Base-by-base conservation (phyloP, 1,284 basidiomycete genomes). In the Cystobasidium slooffiae region DNA sequence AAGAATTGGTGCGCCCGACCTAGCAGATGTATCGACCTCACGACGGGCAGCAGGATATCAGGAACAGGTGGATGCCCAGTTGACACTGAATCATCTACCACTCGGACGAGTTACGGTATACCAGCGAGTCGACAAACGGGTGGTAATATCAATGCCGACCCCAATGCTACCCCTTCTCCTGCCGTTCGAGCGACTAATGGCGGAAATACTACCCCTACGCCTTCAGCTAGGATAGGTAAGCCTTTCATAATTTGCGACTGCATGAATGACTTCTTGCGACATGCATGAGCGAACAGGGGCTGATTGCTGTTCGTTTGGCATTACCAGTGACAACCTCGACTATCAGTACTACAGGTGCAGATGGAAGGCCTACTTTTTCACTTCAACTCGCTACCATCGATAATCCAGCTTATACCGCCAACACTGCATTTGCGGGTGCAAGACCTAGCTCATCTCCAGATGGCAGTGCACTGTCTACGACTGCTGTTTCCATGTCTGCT, bases 351-450 rank as follows among this genome's bases (percentile, higher is more conserved):
- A 53, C 55, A 37, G 66, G 47, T n/a, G 53, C 20, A 24, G 39
- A 44, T 37, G 66, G 66, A 51, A 47, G 52, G 41, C 66, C 66
- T 37, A 68, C 64, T 12, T 47, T 68, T n/a, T 56, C 66, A 44
- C 8, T 68, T 31, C 39, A 41, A 39, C 53, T 68, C 12, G 43
- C 51, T 7, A 68, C 66, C 5, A 53, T 68, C 39, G 52, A 55
- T 22, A 68, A 68, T 56, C 66, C 66, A 31, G 39, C 24, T 31
- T 68, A 56, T 56, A 68, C 66, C 20, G 52, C 47, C 39, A 68
- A 68, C 43, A 56, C 52, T 46, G 66, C 8, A 0, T 68, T 68
- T 31, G 66, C 52, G 12, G 53, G 52, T 6, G 52, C 53, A 9
- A 41, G 52, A 24, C 52, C 66, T 44, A 53, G 31, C 31, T 31